Evolutionary conservation across 2,329 filamentous ascomycete species (phyloP).

Genomic region (Ascochyta lentis): DNA sequence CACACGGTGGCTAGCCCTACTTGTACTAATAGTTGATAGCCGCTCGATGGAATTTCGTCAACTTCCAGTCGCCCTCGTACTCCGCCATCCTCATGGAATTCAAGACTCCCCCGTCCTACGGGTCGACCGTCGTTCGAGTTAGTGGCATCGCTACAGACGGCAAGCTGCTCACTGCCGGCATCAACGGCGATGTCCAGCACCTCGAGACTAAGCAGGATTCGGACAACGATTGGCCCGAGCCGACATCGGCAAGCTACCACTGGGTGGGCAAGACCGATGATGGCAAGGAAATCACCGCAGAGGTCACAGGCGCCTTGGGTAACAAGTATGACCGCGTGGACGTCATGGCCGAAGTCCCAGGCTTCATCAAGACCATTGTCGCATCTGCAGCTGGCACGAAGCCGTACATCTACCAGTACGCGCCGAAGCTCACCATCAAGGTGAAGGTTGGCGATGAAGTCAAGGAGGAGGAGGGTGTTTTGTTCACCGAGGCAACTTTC

Average conservation of each 20-base stretch:
- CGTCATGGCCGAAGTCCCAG: conserved; percentile 95
- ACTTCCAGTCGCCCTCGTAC: conserved; percentile 87
- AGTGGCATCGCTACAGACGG: conserved; percentile 82
- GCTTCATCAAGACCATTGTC: conserved; percentile 93
- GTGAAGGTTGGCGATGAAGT: conserved; percentile 84
- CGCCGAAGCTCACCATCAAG: conserved; percentile 76
- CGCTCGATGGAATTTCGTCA: conserved; percentile 88
- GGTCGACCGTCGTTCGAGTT: conserved; percentile 80
- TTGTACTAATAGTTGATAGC: conserved; percentile 54
- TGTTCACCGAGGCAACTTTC: conserved; percentile 95
- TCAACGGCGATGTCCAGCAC: conserved; percentile 71
- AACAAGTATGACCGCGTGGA: conserved; percentile 82
- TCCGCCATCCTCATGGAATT: conserved; percentile 96
- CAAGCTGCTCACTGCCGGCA: conserved; percentile 77
- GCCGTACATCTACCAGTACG: conserved; percentile 97
- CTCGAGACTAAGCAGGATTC: conserved; percentile 72
- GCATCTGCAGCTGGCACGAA: conserved; percentile 87
- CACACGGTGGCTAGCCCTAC: neutral
- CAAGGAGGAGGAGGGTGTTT: conserved; percentile 74
- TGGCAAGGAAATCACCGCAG: conserved; percentile 73
- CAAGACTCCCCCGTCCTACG: conserved; percentile 92
- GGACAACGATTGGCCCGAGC: conserved; percentile 89
- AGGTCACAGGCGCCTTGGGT: conserved; percentile 72
- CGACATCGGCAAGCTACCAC: conserved; percentile 73
- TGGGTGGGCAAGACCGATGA: conserved; percentile 84